phyloP scores from a whole-genome alignment of 345 rosid species.

The Lepidium africanum region DNA sequence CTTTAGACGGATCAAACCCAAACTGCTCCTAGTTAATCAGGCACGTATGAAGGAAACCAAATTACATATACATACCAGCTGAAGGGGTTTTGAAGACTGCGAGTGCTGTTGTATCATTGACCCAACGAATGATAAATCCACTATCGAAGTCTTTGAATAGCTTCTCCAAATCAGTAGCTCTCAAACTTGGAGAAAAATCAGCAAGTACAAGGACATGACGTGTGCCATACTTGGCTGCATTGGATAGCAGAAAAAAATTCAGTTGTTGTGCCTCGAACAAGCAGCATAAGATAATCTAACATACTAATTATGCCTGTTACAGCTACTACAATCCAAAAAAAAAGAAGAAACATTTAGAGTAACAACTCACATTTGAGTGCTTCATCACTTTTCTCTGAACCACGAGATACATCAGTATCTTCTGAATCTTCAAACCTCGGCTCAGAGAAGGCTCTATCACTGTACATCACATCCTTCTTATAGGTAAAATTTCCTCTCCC shows the following conservation, averaged over 20 bases:
- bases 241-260: not conserved
- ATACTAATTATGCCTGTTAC: not conserved
- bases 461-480: slow-evolving; percentile 44
- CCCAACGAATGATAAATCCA: slow-evolving; percentile 78
- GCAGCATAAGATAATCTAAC: not conserved
- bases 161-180: slow-evolving; percentile 76
- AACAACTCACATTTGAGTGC: slow-evolving; percentile 40
- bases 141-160: slow-evolving; percentile 51
- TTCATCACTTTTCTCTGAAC: slow-evolving; percentile 35
- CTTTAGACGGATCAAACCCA: not conserved
- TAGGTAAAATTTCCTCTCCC: slow-evolving; percentile 89
- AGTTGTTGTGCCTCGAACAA: not conserved
- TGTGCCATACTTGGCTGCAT: slow-evolving; percentile 74
- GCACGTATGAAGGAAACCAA: not conserved
- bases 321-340: not conserved
- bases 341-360: not conserved
- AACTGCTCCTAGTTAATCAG: not conserved
- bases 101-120: slow-evolving; percentile 79
- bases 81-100: slow-evolving; percentile 80
- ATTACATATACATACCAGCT: slow-evolving; percentile 37
- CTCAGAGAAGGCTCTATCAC: slow-evolving; percentile 37
- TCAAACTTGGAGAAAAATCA: slow-evolving; percentile 65
- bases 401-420: slow-evolving; percentile 28
- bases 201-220: slow-evolving; percentile 79
- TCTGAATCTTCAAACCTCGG: slow-evolving; percentile 33